A percentile compares a stretch with the other conserved stretches of the same genome.
Evolutionary conservation across 495 filamentous ascomycete genomes (phyloP).

Genomic region (Elasticomyces elasticus): DNA sequence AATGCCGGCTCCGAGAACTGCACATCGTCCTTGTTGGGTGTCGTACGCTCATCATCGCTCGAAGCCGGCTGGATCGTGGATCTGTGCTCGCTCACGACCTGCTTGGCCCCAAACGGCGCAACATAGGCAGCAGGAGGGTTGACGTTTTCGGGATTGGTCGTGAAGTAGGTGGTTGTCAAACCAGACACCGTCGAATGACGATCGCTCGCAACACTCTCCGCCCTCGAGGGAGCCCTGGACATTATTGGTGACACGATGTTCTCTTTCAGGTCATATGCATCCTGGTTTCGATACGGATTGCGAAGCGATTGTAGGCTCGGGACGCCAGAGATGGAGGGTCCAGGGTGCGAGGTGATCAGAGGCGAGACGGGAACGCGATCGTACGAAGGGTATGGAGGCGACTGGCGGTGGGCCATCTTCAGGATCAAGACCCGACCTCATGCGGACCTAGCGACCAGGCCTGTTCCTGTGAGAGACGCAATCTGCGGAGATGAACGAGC

Average conservation of each 20-base stretch:
- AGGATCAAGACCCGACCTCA: not conserved
- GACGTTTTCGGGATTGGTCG: constrained; percentile 50
- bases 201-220: constrained; percentile 15
- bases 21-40: constrained; percentile 45
- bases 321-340: not conserved
- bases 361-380: not conserved
- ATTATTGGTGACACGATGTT: constrained; percentile 11
- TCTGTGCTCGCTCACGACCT: constrained; percentile 84
- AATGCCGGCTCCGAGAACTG: constrained; percentile 63
- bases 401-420: not conserved
- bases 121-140: constrained; percentile 81
- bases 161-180: constrained; percentile 8
- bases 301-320: constrained; percentile 1
- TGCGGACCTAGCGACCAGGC: not conserved
- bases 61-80: constrained; percentile 52
- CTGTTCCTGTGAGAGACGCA: not conserved
- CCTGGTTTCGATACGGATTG: not conserved
- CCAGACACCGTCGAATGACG: constrained; percentile 5
- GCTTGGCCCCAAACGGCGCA: constrained; percentile 75
- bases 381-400: not conserved
- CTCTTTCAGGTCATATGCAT: constrained; percentile 5
- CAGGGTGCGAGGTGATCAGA: not conserved
- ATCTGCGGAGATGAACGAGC: constrained; percentile 1
- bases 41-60: constrained; percentile 55
- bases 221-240: constrained; percentile 10